phyloP scores from a whole-genome alignment of 768 basidiomycete genomes.

The Lentinula raphanica region DNA sequence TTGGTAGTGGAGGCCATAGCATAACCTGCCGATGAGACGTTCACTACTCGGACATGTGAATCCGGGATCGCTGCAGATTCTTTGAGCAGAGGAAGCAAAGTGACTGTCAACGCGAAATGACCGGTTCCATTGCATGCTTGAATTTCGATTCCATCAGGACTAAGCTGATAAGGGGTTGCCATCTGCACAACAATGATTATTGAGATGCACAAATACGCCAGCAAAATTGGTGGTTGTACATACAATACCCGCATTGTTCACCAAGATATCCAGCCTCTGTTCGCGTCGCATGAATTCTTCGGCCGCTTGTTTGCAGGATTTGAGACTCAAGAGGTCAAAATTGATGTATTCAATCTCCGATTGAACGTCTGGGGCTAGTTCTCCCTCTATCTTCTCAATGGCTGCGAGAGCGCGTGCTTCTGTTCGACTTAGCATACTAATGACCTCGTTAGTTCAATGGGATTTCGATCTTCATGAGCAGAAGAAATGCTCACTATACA shows the following conservation, averaged over 20 bases:
- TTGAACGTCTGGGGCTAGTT: background rate
- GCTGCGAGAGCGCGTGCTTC: background rate
- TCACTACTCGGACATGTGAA: conserved; percentile 4
- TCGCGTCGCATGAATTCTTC: conserved; percentile 1
- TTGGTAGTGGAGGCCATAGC: background rate
- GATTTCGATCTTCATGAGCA: background rate
- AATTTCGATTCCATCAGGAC: conserved; percentile 1
- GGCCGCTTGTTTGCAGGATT: conserved; percentile 4
- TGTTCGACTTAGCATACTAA: background rate
- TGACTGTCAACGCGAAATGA: background rate
- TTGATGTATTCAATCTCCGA: conserved; percentile 2
- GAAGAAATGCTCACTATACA: conserved; percentile 1
- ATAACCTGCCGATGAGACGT: background rate
- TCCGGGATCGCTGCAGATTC: background rate
- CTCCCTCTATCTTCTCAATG: background rate
- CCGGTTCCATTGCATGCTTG: background rate
- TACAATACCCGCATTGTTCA: conserved; percentile 10
- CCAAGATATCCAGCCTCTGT: conserved; percentile 7
- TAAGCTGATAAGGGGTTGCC: background rate
- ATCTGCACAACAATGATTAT: background rate
- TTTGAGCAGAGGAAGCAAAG: background rate
- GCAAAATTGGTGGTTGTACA: background rate
- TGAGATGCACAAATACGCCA: background rate
- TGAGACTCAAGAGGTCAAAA: conserved; percentile 7
- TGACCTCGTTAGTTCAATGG: too few species aligned